phyloP scores from a whole-genome alignment of 83 land plant genomes.

The Larix sibirica region DNA sequence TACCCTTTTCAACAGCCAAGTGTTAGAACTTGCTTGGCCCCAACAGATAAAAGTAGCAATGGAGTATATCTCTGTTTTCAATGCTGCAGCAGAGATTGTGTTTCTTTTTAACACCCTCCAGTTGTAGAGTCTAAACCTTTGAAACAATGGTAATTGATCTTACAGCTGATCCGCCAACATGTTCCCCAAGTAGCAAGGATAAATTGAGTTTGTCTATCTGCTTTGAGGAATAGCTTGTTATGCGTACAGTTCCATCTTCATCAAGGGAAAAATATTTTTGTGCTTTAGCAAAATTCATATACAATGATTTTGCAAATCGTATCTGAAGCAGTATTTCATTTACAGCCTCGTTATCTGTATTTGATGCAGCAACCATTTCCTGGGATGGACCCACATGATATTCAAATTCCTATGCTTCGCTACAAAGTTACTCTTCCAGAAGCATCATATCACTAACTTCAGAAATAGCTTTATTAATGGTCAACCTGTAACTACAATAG shows the following conservation, averaged over 20 bases:
- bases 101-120: background rate
- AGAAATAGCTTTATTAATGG: too few species aligned
- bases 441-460: too few species aligned
- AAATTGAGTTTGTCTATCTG: slow-evolving; percentile 41
- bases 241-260: slow-evolving; percentile 17
- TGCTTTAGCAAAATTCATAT: slow-evolving; percentile 19
- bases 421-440: too few species aligned
- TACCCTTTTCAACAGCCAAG: slow-evolving; percentile 57
- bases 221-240: slow-evolving; percentile 37
- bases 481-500: too few species aligned
- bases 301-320: slow-evolving; percentile 50
- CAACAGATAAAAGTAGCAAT: slow-evolving; percentile 78
- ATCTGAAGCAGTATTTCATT: slow-evolving; percentile 50
- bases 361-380: background rate
- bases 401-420: too few species aligned
- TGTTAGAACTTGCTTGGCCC: slow-evolving; percentile 92
- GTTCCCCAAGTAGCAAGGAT: slow-evolving; percentile 84
- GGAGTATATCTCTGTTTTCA: slow-evolving; percentile 21
- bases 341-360: slow-evolving; percentile 17
- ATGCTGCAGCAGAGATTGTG: background rate
- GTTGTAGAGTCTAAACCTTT: slow-evolving; percentile 17
- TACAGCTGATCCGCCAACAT: slow-evolving; percentile 98
- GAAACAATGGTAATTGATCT: slow-evolving; percentile 68
- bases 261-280: slow-evolving; percentile 21
- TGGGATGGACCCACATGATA: background rate